Evolutionary conservation across 768 basidiomycete species (phyloP).

Genomic region (Crucibulum laeve): DNA sequence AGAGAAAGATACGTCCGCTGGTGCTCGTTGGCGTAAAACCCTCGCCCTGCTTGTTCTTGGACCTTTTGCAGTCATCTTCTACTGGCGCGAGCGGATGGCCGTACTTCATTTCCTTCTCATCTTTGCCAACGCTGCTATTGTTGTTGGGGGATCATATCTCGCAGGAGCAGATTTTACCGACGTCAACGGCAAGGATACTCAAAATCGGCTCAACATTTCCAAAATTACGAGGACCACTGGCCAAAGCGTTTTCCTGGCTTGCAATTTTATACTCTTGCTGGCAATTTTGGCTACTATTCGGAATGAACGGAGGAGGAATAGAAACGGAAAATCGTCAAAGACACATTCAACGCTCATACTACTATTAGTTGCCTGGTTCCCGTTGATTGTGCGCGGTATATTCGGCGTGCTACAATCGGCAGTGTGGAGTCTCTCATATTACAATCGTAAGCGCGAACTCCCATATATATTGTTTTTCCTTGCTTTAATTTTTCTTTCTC

Average conservation of each 20-base stretch:
- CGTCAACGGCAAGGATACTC: slow-evolving; percentile 6
- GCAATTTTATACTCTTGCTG: slow-evolving; percentile 18
- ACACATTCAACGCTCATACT: slow-evolving; percentile 24
- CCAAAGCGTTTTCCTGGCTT: slow-evolving; percentile 26
- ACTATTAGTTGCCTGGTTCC: slow-evolving; percentile 23
- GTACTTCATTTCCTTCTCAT: slow-evolving; percentile 24
- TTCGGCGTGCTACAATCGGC: slow-evolving; percentile 23
- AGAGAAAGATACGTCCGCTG: slow-evolving; percentile 9
- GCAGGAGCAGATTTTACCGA: slow-evolving; percentile 16
- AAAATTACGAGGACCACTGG: slow-evolving; percentile 25
- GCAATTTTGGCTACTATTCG: slow-evolving; percentile 21
- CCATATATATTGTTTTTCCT: not conserved
- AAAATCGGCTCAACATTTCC: slow-evolving; percentile 12
- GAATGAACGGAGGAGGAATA: slow-evolving; percentile 13
- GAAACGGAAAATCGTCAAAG: too few species aligned
- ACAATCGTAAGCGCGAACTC: slow-evolving; percentile 11
- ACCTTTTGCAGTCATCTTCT: slow-evolving; percentile 18
- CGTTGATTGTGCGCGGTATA: slow-evolving; percentile 26
- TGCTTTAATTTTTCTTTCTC: not conserved
- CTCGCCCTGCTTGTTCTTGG: slow-evolving; percentile 14
- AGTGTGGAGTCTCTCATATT: slow-evolving; percentile 14
- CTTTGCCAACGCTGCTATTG: slow-evolving; percentile 25
- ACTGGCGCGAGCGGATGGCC: slow-evolving; percentile 21
- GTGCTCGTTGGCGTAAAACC: slow-evolving; percentile 2
- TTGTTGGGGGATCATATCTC: slow-evolving; percentile 26